Base-by-base conservation (phyloP, 2,329 filamentous ascomycete genomes). In the Hawksworthiomyces lignivorus region DNA sequence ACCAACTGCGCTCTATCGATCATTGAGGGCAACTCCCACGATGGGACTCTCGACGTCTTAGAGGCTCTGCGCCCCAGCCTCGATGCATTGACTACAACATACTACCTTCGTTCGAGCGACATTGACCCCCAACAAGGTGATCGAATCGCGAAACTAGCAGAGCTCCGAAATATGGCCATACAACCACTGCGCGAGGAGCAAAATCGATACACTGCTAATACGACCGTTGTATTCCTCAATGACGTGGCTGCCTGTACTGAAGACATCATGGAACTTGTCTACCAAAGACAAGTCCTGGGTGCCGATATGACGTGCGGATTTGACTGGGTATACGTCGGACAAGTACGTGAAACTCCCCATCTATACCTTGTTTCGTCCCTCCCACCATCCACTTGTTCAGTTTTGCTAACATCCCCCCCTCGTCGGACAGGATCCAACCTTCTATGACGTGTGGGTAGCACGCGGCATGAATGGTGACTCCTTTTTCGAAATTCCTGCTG, bases 91-190 rank as follows among this genome's bases (percentile, higher is more conserved):
- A 64, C 63, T 4, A 48, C 61, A 2, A 44, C 48, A 1, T 77
- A 73, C 50, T 59, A 63, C 45, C 62, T 72, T 39, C 53, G 54
- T 4, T 54, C 59, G 3, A 72, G 64, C 45, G 52, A 60, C 4
- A 54, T 73, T 26, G 56, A 75, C 49, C 50, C 49, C 5, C 35
- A 45, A 44, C 19, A 41, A 15, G 48, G 46, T 9, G 41, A 86
- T 58, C 73, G 84, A n/a, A 80, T 88, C 32, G 73, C 80, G 22
- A 87, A 82, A 58, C 67, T 88, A 17, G 81, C 84, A 11, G 77
- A 82, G 56, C 77, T 86, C 37, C 75, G 84, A 37, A 88, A 88
- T 57, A 73, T 75, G 34, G 83, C 82, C 0, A 60, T 88, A 19
- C 64, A 69, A 28, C 82, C 83, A 0, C 65, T 88, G 10, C 21